These are phyloP conservation scores for Yamadazyma jaroonii DNA, from an alignment of 1,139 yeast species.

Conservation along the genomic window DNA sequence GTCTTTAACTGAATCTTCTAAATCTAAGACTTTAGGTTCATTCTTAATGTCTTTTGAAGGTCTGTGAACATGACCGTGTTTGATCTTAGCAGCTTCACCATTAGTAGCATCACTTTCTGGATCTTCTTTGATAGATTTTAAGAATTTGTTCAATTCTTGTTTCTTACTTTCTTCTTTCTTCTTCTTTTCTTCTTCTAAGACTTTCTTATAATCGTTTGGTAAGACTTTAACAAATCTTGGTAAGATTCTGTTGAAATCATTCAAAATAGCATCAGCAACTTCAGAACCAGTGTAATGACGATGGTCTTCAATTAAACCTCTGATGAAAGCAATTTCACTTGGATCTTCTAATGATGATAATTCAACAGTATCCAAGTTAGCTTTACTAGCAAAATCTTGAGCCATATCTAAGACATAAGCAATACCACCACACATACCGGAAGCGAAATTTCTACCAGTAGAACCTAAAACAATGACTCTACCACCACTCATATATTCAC, in stretches of 20 bases:
- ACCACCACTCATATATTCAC: slow-evolving; percentile 99
- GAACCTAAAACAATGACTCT: slow-evolving; percentile 89
- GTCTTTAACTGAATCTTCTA: slow-evolving; percentile 85
- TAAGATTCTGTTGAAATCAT: slow-evolving; percentile 82
- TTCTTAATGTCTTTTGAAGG: slow-evolving; percentile 28
- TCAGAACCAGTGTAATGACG: slow-evolving; percentile 92
- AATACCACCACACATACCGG: slow-evolving; percentile 99
- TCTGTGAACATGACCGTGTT: slow-evolving; percentile 43
- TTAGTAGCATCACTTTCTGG: slow-evolving; percentile 86
- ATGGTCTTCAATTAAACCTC: slow-evolving; percentile 93
- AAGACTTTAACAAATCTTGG: slow-evolving; percentile 92
- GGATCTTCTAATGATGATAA: slow-evolving; percentile 78
- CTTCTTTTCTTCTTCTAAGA: slow-evolving; percentile 73
- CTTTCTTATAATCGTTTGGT: slow-evolving; percentile 89
- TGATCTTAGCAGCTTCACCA: slow-evolving; percentile 67
- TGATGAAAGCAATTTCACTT: slow-evolving; percentile 87
- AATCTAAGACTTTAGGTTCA: slow-evolving; percentile 86
- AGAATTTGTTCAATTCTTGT: slow-evolving; percentile 53
- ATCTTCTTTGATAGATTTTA: slow-evolving; percentile 70
- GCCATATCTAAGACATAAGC: slow-evolving; percentile 95
- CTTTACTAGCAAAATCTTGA: slow-evolving; percentile 81
- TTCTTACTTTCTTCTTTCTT: slow-evolving; percentile 68
- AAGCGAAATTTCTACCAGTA: slow-evolving; percentile 95
- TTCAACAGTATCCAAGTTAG: slow-evolving; percentile 81
- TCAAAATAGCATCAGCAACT: slow-evolving; percentile 78